Evolutionary conservation across 805 yeast species (phyloP), one percentile per base, ranked within the genome.

Genomic region (Yarrowia sp.): DNA sequence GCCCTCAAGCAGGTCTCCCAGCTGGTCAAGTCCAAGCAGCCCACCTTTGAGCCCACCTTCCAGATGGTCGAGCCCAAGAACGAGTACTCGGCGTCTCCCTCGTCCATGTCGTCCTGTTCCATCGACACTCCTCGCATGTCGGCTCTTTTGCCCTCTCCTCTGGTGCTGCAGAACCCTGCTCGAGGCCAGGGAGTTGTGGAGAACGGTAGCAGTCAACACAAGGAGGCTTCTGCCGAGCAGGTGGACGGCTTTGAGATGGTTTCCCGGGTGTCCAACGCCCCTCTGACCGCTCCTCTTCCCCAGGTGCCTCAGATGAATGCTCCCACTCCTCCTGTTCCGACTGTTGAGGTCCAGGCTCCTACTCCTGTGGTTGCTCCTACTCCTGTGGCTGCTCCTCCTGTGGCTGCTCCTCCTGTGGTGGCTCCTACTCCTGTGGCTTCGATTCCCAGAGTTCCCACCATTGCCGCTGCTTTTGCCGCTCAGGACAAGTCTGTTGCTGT

Each of bases 111-210:
- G 2, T 55, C 63, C 1, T 24, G 47, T 13, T 55, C 63, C 24
- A 40, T 55, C 36, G 63, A 55, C 20, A 55, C 63, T 24, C 63
- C 63, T 12, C 63, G 63, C 40, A 40, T 55, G 47, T 55, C 63
- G 15, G 47, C 63, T 24, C 63, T 55, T 3, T 24, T 55, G 38
- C 63, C 63, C 12, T 33, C 42, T 19, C 63, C 63, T n/a, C 46
- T 55, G 47, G 63, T 55, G 47, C 47, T 39, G 10, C 63, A 55
- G 47, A 55, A 55, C 63, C 38, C 63, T n/a, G 46, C 63, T 13
- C 63, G 47, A 42, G 20, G 15, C 15, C 38, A 40, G 49, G 38
- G 13, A 12, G 13, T 12, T 2, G 38, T 36, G 9, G 38, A 36
- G 38, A 24, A 24, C 3, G 30, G 30, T 24, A 24, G 7, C 6